Conservation (phyloP, 208 protist genomes). For the Trypanosoma mega region DNA sequence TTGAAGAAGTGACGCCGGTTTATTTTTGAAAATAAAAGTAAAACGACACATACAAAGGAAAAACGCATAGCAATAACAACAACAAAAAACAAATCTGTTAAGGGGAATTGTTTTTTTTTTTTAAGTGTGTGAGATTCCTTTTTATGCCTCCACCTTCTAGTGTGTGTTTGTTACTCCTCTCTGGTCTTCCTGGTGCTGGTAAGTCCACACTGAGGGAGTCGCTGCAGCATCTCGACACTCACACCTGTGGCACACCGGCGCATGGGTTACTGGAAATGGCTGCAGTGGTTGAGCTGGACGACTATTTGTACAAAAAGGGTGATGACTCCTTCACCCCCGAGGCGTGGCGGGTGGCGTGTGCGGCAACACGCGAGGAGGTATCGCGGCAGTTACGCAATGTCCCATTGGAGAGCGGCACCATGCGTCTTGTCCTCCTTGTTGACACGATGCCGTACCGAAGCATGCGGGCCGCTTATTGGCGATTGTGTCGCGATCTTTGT, state of each 20-base stretch:
- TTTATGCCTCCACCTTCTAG: neutral
- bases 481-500: conserved; percentile 39
- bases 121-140: too few species aligned
- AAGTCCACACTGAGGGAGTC: conserved; percentile 47
- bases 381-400: neutral
- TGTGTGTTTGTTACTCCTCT: conserved; percentile 48
- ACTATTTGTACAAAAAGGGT: conserved; percentile 22
- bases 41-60: too few species aligned
- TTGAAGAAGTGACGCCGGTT: too few species aligned
- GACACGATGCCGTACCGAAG: conserved; percentile 79
- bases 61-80: too few species aligned
- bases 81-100: too few species aligned
- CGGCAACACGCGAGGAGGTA: conserved; percentile 19
- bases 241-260: neutral
- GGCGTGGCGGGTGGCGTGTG: conserved; percentile 24
- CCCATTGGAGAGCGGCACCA: neutral
- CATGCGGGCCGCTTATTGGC: conserved; percentile 76
- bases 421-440: conserved; percentile 64
- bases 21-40: too few species aligned
- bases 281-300: conserved; percentile 29
- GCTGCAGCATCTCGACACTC: neutral
- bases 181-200: conserved; percentile 60
- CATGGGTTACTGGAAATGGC: conserved; percentile 1
- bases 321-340: conserved; percentile 19
- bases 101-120: too few species aligned